Evolutionary conservation across 768 basidiomycete species (phyloP).

Genomic region (Pulveroboletus sp.): DNA sequence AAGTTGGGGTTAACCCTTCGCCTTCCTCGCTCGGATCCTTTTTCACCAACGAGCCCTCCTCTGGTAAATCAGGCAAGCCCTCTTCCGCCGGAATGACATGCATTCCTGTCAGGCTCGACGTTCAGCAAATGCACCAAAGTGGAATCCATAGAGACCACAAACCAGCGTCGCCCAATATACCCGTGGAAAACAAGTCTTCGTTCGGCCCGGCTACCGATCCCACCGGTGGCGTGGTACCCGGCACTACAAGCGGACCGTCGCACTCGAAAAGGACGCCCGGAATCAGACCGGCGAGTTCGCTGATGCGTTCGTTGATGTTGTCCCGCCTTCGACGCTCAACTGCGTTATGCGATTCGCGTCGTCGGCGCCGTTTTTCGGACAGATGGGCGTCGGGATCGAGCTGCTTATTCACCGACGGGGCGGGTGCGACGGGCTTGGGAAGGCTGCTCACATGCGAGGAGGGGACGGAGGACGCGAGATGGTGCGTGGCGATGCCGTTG

Average conservation of each 20-base stretch:
- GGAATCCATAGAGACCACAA: too few relatives aligned
- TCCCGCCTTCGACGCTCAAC: conserved; percentile 85
- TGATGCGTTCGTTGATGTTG: conserved; percentile 95
- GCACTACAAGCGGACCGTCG: conserved; percentile 30
- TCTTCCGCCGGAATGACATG: conserved; percentile 26
- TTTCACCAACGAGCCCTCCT: conserved; percentile 24
- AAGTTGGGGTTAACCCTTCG: conserved; percentile 19
- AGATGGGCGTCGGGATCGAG: conserved; percentile 40
- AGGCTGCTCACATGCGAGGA: conserved; percentile 4
- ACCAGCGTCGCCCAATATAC: conserved; percentile 22
- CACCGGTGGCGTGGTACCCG: conserved; percentile 10
- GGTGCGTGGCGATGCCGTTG: conserved; percentile 16
- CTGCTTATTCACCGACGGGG: conserved; percentile 5
- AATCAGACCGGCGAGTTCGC: conserved; percentile 82
- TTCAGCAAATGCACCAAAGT: neutral
- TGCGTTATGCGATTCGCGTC: conserved; percentile 87
- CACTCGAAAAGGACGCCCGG: conserved; percentile 81
- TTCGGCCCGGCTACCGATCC: conserved; percentile 11
- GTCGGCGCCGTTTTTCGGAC: conserved; percentile 74
- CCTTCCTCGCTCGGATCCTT: conserved; percentile 30
- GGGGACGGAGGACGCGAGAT: conserved; percentile 21
- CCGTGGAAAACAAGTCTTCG: conserved; percentile 22
- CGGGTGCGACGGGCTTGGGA: conserved; percentile 12
- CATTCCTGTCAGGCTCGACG: conserved; percentile 9
- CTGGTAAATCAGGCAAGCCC: conserved; percentile 28